Evolutionary conservation across 805 yeast genomes (phyloP), one percentile per base, ranked within the genome.

Genomic region (Metschnikowia cerradonensis): DNA sequence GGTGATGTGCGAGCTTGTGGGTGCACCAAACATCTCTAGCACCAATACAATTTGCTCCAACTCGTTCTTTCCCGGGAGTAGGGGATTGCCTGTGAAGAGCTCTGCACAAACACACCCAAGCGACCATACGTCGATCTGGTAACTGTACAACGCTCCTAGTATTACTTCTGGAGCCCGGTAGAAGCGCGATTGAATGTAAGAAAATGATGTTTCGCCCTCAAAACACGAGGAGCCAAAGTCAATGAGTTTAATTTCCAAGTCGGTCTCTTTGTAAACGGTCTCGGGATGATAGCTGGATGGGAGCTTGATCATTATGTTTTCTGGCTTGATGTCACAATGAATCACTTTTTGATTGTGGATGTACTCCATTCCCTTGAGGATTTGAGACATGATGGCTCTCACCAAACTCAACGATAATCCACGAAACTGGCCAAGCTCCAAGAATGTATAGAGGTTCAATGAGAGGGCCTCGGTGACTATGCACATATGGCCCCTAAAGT

Each of bases 301-400:
- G 13, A 72, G 52, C 45, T 64, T 62, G 4, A 86, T 66, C 83
- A 88, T 81, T 35, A 90, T 72, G 65, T 90, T 90, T 60, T 88
- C 96, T 0, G 96, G 96, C 61, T 90, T 90, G 50, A 90, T 70
- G 63, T 90, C 96, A 60, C 96, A 89, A 63, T 90, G 96, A 23
- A 90, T 81, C 6, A 90, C 77, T 11, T 75, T 71, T 26, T 73
- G 62, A 0, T 67, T 56, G 57, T 86, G 90, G 33, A 90, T 71
- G 55, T 73, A 82, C n/a, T 73, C 65, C 41, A 90, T 64, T 0
- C 88, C 91, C 6, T 70, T 63, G 13, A 88, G 66, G 3, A 87
- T 68, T 52, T 87, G 88, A 39, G 56, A 62, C 0, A 84, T 68
- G 61, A 88, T 77, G 23, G 60, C 60, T 54, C 67, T 64, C 8